These are phyloP conservation scores for Labyrinthula sp. DNA, from an alignment of 352 stramenopile genomes.

Conservation along the genomic window DNA sequence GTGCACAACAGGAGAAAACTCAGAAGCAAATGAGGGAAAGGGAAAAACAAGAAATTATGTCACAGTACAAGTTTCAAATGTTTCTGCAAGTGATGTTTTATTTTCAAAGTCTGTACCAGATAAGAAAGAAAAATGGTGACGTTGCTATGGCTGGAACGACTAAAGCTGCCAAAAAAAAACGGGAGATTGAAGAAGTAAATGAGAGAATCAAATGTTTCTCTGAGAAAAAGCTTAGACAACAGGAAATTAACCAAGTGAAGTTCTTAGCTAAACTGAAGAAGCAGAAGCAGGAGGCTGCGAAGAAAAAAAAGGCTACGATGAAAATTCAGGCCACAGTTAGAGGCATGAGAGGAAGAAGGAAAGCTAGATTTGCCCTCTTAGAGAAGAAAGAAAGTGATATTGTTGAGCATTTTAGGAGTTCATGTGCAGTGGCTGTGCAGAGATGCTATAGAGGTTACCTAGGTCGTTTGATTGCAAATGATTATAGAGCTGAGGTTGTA, in stretches of 20 bases:
- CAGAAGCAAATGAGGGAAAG: not conserved
- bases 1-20: slow-evolving; percentile 35
- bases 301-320: slow-evolving; percentile 17
- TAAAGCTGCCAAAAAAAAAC: too few species aligned
- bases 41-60: too few species aligned
- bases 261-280: slow-evolving; percentile 8
- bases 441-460: slow-evolving; percentile 56
- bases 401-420: slow-evolving; percentile 48
- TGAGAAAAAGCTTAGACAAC: not conserved
- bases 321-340: slow-evolving; percentile 52
- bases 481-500: slow-evolving; percentile 59
- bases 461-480: slow-evolving; percentile 51
- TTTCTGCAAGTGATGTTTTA: too few species aligned
- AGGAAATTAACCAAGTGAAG: not conserved
- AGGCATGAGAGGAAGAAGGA: too few species aligned
- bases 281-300: not conserved
- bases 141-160: not conserved
- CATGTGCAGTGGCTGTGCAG: slow-evolving; percentile 55
- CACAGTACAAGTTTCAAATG: too few species aligned
- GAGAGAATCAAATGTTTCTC: too few species aligned
- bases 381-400: too few species aligned
- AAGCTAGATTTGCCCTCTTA: too few species aligned
- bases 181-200: too few species aligned
- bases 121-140: too few species aligned
- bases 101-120: too few species aligned